Evolutionary conservation across 2,329 filamentous ascomycete species (phyloP), one percentile per base, ranked within the genome.

Genomic region (Ceratocystis albifundus): DNA sequence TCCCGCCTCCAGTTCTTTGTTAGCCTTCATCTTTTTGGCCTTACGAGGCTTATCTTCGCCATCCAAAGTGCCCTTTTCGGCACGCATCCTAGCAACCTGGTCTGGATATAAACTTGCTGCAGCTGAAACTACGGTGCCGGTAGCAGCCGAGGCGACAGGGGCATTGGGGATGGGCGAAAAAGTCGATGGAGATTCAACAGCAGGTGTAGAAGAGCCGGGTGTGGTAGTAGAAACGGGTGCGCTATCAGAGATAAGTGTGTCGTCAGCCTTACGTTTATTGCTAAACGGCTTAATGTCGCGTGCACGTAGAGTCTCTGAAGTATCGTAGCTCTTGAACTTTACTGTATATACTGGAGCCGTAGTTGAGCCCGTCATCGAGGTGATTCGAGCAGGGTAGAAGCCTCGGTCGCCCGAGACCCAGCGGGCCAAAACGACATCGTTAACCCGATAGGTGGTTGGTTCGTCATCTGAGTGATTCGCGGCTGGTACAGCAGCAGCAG

Each of bases 331-430:
- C 77, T 95, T 93, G 80, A 97, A 99, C 71, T 89, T 94, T 75
- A 99, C 92, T 61, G 90, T 88, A 75, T 96, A 99, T 69, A 96
- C 89, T 45, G 92, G 93, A 64, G 90, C 89, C 55, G 86, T 88
- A n/a, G 88, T 87, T 7, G 91, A 96, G 67, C 94, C 94, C 25
- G 93, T 96, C 71, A 96, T 92, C 64, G 89, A 92, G 64, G 90
- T 93, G 75, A 99, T 96, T 72, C 90, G 87, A 53, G 92, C 94
- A 59, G 90, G 88, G 77, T 97, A 97, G 77, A 92, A 96, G 28
- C 84, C 83, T 73, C 89, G 90, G 76, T 99, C 94, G 65, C 90
- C 91, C 8, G 90, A 88, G 61, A 88, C 79, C 90, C 92, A 99
- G 76, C 93, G 92, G 61, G 93, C 94, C 75, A 94, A 81, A 65